Base-by-base conservation (phyloP, 257 asterid species). In the Forsythia suspensa region DNA sequence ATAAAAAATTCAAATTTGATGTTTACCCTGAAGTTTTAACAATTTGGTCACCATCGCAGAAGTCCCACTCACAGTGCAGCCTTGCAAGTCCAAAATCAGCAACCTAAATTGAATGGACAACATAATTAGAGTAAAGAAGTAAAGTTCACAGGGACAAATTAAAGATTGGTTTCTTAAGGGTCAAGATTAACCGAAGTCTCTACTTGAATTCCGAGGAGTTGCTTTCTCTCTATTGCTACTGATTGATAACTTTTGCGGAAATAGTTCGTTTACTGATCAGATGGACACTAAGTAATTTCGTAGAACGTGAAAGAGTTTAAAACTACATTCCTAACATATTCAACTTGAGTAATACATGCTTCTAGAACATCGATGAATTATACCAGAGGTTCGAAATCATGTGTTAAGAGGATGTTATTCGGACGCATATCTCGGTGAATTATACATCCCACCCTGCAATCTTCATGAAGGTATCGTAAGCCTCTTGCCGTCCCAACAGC, bases 401-500 rank as follows among this genome's bases (percentile, higher is more conserved):
- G 98, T 52, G 98, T 94, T 68, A 94, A 73, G 72, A 94, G 97
- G 80, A 94, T 92, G 87, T 94, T 94, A 85, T 85, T 89, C 8
- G 97, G 97, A 81, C 93, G 83, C 84, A 94, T 75, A 71, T 92
- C 92, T 79, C 96, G 80, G 84, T 94, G 97, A 77, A 89, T 84
- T 77, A 94, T 90, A 65, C 98, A 86, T 82, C 98, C 98, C 10
- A 94, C 97, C 85, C 98, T 90, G 82, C 98, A 94, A 85, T 92
- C 98, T 82, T 94, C 98, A 76, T 94, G 98, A 75, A 94, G 97
- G 81, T 94, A 94, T 42, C 98, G 86, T 77, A 94, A 88, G 34
- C 97, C 98, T 89, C 97, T 94, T 44, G 98, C 98, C 39, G 97
- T 92, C 72, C 98, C 98, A 34, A 88, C 84, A 67, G 98, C 97